phyloP scores from a whole-genome alignment of 108 stramenopile genomes.

The Conticribra guillardii region DNA sequence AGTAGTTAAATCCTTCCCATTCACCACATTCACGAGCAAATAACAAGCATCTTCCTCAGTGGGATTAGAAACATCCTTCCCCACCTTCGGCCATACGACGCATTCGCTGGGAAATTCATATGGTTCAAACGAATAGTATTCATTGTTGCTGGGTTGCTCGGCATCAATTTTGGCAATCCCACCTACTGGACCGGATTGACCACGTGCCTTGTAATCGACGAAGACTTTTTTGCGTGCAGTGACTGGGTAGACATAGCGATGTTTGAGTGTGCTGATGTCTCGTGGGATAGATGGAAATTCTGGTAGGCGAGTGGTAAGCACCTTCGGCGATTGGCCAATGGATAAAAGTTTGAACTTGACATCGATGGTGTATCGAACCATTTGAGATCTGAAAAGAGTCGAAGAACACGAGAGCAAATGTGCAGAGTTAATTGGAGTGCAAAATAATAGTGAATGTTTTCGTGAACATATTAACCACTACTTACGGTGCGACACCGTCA shows the following conservation, averaged over 20 bases:
- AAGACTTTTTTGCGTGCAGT: conserved; percentile 2
- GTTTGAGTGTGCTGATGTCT: conserved; percentile 10
- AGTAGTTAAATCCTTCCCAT: conserved; percentile 39
- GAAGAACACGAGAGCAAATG: no score
- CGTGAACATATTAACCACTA: no score
- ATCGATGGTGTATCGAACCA: conserved; percentile 20
- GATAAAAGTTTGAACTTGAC: conserved; percentile 3
- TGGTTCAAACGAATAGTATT: conserved; percentile 20
- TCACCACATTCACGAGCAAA: conserved; percentile 28
- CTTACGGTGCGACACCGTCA: not conserved
- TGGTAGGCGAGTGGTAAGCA: conserved; percentile 1
- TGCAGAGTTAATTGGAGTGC: no score
- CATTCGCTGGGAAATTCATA: conserved; percentile 46
- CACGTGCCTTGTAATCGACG: conserved; percentile 4
- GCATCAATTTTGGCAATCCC: conserved; percentile 33
- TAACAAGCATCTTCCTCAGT: conserved; percentile 57
- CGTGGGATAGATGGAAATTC: conserved; percentile 54
- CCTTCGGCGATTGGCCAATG: conserved; percentile 9
- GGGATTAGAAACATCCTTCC: conserved; percentile 8
- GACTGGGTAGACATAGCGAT: conserved; percentile 43
- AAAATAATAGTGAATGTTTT: no score
- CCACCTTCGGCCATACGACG: conserved; percentile 33
- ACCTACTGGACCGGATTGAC: conserved; percentile 8
- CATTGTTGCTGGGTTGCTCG: not conserved
- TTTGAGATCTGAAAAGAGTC: no score